Evolutionary conservation across 2,329 filamentous ascomycete genomes (phyloP), one percentile per base, ranked within the genome.

Genomic region (Claviceps sp.): DNA sequence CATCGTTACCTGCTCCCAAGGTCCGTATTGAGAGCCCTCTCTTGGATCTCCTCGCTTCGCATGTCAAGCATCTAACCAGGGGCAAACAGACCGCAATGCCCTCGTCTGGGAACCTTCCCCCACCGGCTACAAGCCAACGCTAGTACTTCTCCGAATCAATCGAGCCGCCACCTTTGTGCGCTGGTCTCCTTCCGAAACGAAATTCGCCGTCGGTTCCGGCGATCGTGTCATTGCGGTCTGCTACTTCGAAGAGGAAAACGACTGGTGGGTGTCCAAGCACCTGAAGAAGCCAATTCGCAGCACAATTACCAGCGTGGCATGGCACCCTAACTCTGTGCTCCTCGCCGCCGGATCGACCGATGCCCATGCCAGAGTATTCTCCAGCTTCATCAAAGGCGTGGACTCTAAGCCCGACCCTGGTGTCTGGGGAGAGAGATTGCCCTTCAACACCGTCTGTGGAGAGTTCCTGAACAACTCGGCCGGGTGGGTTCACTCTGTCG

Each of bases 201-300:
- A 98, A 71, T 98, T 98, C 67, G 93, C 93, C 51, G 93, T 97
- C 26, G 93, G 93, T 55, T 96, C 90, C 30, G 93, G 93, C 56
- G 93, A 95, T 61, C 84, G 93, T 57, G 86, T 95, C 58, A 95
- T 98, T 62, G 89, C 93, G 42, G 80, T 97, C 60, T 98, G 93
- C 77, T 97, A 97, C 74, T 98, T 98, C 62, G 93, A 98, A 66
- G 88, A 95, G 67, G 93, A 98, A 70, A 96, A 98, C 70, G 90
- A 98, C 74, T 98, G 93, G 93, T 98, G 93, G 93, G 91, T 98
- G 43, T 96, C 90, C 40, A 98, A 98, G 77, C 93, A 98, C 71
- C 73, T 98, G 65, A 97, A 97, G 81, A 98, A 97, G 79, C 93
- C 93, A 20, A 95, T 98, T 62, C 87, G 91, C 59, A 95, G 89